A percentile compares a stretch with the other conserved stretches of the same genome.
Conservation (phyloP, 208 protist genomes). For the Acanthamoeba castellanii region DNA sequence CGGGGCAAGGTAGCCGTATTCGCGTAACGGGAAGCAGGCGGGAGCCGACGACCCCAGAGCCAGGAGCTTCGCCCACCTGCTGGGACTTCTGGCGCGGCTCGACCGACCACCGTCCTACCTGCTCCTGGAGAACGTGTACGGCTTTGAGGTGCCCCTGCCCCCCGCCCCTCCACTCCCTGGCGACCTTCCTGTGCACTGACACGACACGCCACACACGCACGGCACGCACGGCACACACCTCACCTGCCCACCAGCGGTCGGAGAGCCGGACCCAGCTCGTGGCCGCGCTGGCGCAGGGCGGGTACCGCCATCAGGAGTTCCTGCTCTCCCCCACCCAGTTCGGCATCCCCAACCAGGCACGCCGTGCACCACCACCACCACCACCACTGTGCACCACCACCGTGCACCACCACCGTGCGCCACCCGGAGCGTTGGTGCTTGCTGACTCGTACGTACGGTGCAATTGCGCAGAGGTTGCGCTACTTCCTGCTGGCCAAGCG, state of each 20-base stretch:
- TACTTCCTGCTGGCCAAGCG: slow-evolving; percentile 58
- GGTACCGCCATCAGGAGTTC: slow-evolving; percentile 36
- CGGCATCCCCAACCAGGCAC: slow-evolving; percentile 52
- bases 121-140: slow-evolving; percentile 24
- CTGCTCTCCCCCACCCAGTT: slow-evolving; percentile 52
- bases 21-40: slow-evolving; percentile 19
- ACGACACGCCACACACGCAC: neutral
- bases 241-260: neutral
- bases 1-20: slow-evolving; percentile 4
- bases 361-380: neutral
- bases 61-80: slow-evolving; percentile 21
- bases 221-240: too few species aligned
- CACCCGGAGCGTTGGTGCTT: too few species aligned
- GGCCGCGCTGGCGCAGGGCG: neutral
- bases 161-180: neutral
- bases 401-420: neutral
- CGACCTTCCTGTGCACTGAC: too few species aligned
- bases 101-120: neutral
- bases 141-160: slow-evolving; percentile 14
- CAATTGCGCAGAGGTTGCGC: neutral
- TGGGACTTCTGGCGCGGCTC: neutral
- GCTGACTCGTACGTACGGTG: too few species aligned
- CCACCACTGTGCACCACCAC: neutral
- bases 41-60: slow-evolving; percentile 28
- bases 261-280: neutral